A percentile compares a stretch with the other conserved stretches of the same genome.
Evolutionary conservation across 176 grass and related monocot species (phyloP).

Genomic region (Oryza meridionalis): DNA sequence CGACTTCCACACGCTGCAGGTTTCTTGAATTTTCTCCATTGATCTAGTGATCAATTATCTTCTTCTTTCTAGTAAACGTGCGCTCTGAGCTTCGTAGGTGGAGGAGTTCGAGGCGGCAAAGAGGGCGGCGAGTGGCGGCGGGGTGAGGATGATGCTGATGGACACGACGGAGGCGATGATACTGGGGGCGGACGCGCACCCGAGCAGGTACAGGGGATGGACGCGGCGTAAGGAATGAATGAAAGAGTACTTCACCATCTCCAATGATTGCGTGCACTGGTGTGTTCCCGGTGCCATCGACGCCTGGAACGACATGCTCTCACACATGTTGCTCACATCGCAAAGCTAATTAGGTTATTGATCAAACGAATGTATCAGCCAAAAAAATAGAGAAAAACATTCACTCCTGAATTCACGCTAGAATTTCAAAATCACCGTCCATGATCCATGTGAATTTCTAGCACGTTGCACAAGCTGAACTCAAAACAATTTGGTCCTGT

Average conservation of each 20-base stretch:
- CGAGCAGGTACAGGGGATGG: conserved; percentile 54
- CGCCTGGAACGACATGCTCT: conserved; percentile 68
- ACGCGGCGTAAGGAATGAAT: conserved; percentile 31
- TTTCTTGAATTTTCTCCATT: background rate
- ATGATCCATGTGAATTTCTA: too few relatives aligned
- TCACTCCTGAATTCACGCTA: background rate
- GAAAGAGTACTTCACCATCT: conserved; percentile 49
- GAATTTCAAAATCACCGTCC: too few relatives aligned
- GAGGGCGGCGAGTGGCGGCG: background rate
- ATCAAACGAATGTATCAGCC: too few relatives aligned
- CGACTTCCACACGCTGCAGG: conserved; percentile 34
- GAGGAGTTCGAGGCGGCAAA: conserved; percentile 51
- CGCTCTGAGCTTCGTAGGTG: background rate
- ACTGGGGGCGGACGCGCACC: conserved; percentile 67
- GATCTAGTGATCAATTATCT: too few relatives aligned
- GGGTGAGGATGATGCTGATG: conserved; percentile 50
- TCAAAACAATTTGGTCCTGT: too few relatives aligned
- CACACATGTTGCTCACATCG: conserved; percentile 31
- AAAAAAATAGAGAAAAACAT: background rate
- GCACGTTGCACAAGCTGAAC: too few relatives aligned
- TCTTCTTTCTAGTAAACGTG: too few relatives aligned
- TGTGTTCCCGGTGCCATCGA: conserved; percentile 63
- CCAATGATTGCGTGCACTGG: conserved; percentile 73
- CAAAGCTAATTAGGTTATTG: background rate
- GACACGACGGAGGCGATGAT: conserved; percentile 65